Evolutionary conservation across 2,329 filamentous ascomycete species (phyloP), one percentile per base, ranked within the genome.

Genomic region (Talaromyces verruculosus): DNA sequence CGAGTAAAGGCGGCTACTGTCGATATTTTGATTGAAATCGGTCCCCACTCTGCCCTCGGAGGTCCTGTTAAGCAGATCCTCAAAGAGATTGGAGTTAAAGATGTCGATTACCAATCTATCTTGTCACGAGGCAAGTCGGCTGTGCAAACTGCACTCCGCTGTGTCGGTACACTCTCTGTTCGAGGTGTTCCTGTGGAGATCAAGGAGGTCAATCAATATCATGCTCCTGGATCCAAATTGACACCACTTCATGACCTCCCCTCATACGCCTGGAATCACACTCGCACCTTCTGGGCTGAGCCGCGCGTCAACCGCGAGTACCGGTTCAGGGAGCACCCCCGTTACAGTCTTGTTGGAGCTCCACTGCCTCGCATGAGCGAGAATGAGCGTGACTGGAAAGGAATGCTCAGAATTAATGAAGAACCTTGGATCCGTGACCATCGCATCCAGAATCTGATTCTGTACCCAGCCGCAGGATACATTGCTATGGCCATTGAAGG

Each of bases 291-390:
- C 61, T 72, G 70, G 70, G 11, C 33, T 1, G 68, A 70, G 10
- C 71, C 72, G 5, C 72, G 74, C 41, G 28, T 58, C 1, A 33
- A 39, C 5, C 30, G 45, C n/a, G 49, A 55, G 13, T 63, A 25
- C 19, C 61, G 64, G 6, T 75, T 43, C 74, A 75, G 5, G 71
- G 69, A 8, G 71, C 73, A n/a, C 74, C 69, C 1, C 73, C 73
- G 33, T 15, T 25, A 58, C n/a, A 49, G 53, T 49, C 10, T 66
- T 10, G 33, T 66, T 4, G 64, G 64, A 19, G 4, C 17, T 15
- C 37, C 30, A 17, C 3, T 55, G n/a, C 30, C 51, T 11, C 17
- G 28, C 4, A 19, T 35, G 15, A 19, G 17, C 2, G 30, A 35
- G 10, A 55, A 35, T 13, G 30, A 35, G 30, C 39, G 19, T 51